Base-by-base conservation (phyloP, 495 filamentous ascomycete genomes). In the Podospora conica region DNA sequence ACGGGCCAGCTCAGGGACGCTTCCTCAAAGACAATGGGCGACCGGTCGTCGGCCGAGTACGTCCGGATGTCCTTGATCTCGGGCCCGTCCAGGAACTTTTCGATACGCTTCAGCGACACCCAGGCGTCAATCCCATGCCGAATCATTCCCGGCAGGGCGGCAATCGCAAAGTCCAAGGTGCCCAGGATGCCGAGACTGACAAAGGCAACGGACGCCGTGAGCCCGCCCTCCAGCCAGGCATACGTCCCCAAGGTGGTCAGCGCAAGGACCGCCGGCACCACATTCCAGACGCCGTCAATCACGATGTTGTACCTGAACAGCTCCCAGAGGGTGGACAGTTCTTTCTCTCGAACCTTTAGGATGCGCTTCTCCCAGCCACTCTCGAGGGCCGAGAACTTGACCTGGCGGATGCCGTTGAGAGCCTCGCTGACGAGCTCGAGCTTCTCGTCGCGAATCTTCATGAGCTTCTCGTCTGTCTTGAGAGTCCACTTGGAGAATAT, bases 371-470 rank as follows among this genome's bases (percentile, higher is more conserved):
- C 83, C 91, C 91, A 94, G 67, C 88, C 83, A 11, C 76, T 69
- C 71, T 94, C 91, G 15, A 90, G 72, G 7, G 90, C 90, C 5
- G 88, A 89, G 69, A 94, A 91, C 68, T 94, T 94, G 70, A 94
- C 89, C 71, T 93, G 91, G 10, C 91, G 83, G 64, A 94, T 92
- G 56, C 87, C 90, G 64, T 90, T 84, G 0, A 94, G 75, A 2
- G 88, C 90, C 73, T 94, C 91, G 0, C 87, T 89, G 4, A 94
- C 81, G 1, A 91, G 80, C 0, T 81, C 85, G 78, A 91, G 85
- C 71, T 92, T 92, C 33, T 83, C 78, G 72, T 94, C 91, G 63
- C 89, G 82, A 3, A 85, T 77, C 70, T 88, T 90, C 91, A 93
- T 93, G 29, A 93, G 74, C 23, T 79, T 78, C 59, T 87, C 84